Evolutionary conservation across 495 filamentous ascomycete species (phyloP).

Genomic region (Apodospora peruviana): DNA sequence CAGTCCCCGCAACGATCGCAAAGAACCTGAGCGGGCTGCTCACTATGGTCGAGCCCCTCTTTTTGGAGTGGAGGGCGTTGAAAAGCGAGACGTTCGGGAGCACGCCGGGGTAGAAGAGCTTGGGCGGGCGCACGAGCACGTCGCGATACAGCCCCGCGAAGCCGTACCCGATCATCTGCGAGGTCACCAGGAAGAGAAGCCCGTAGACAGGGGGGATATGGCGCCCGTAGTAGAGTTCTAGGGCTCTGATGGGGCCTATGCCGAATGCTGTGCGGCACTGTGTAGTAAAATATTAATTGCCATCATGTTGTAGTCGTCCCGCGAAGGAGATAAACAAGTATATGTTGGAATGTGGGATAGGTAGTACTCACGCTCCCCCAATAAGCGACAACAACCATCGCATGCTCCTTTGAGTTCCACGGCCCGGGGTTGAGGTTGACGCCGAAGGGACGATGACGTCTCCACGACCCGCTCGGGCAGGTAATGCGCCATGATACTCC

Average conservation of each 20-base stretch:
- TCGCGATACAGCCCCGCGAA: conserved; percentile 32
- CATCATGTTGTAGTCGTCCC: background rate
- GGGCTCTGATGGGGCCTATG: conserved; percentile 15
- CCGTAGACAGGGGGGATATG: conserved; percentile 12
- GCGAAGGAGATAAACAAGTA: background rate
- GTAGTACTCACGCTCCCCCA: conserved; percentile 8
- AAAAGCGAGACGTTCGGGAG: conserved; percentile 16
- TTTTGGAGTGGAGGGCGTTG: conserved; percentile 20
- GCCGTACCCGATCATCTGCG: conserved; percentile 33
- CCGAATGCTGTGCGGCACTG: conserved; percentile 18
- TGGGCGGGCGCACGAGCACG: conserved; percentile 28
- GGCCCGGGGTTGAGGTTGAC: conserved; percentile 27
- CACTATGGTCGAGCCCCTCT: conserved; percentile 12
- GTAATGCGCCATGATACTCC: conserved; percentile 6
- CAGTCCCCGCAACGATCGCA: conserved; percentile 9
- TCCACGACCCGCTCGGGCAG: conserved; percentile 10
- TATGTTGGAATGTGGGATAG: background rate
- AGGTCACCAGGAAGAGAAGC: conserved; percentile 27
- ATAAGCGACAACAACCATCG: conserved; percentile 21
- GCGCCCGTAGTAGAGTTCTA: conserved; percentile 17
- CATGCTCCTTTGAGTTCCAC: conserved; percentile 36
- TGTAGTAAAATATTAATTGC: background rate
- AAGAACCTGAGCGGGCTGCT: conserved; percentile 17
- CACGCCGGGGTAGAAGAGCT: conserved; percentile 28
- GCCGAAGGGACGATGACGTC: conserved; percentile 9